Evolutionary conservation across 1,284 basidiomycete genomes (phyloP), one percentile per base, ranked within the genome.

Genomic region (Porogramme epimiltina): DNA sequence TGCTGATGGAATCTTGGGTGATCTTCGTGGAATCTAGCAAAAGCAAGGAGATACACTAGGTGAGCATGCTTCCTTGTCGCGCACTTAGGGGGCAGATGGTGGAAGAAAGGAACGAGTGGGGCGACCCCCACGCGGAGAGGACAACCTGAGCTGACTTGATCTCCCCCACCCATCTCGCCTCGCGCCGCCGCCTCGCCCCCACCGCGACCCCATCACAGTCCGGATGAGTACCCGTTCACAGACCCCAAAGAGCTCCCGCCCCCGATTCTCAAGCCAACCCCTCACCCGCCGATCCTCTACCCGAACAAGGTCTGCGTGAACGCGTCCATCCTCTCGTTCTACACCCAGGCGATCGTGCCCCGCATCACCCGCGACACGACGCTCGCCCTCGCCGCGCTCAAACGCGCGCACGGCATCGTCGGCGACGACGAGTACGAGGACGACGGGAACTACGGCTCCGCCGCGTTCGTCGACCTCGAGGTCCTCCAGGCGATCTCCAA

Each of bases 191-290:
- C n/a, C n/a, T n/a, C n/a, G n/a, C n/a, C n/a, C n/a, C n/a, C n/a
- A n/a, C n/a, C n/a, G n/a, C n/a, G n/a, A n/a, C 16, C 22, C 18
- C 43, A 43, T 28, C 24, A 24, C 65, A 95, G 93, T 65, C 97
- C 96, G 24, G 97, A 99, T 69, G 97, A 99, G 76, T 94, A 97
- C 67, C 93, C 97, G 0, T 99, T 98, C 78, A 93, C 93, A 4
- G 72, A 79, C 3, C 60, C 73, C 15, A 66, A 73, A n/a, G 74
- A 84, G 58, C 87, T 99, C 20, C 95, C 96, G 0, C 66, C 77
- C 2, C 93, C 97, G 20, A 82, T 99, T 49, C 79, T 99, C 37
- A 84, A 85, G 19, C 81, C 89, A 1, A 77, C 93, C 51, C 66
- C 73, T 45, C 92, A 91, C 71, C 95, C 95, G 0, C 69, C 79